phyloP scores from a whole-genome alignment of 805 yeast species.

The Suhomyces sp. region DNA sequence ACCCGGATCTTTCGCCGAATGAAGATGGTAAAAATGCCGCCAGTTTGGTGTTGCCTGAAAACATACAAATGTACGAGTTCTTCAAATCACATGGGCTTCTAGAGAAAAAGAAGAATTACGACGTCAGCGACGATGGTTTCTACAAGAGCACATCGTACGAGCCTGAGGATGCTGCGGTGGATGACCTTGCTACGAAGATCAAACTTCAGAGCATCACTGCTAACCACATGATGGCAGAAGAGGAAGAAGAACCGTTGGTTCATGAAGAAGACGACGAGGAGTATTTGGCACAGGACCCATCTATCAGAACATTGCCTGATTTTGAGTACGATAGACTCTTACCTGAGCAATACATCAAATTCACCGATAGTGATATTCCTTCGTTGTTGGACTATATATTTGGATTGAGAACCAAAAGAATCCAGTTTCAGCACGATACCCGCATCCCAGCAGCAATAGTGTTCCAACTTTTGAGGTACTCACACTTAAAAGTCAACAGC shows the following conservation, averaged over 20 bases:
- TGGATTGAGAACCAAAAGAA: conserved; percentile 39
- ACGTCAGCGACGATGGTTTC: conserved; percentile 10
- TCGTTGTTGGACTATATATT: conserved; percentile 48
- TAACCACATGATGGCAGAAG: conserved; percentile 2
- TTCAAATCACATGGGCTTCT: conserved; percentile 50
- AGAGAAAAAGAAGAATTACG: neutral
- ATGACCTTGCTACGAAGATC: conserved; percentile 33
- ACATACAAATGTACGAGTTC: conserved; percentile 52
- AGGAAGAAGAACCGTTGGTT: conserved; percentile 18
- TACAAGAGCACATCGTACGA: conserved; percentile 6
- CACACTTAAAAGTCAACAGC: conserved; percentile 56
- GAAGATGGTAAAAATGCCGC: conserved; percentile 48
- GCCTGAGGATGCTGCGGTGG: conserved; percentile 16
- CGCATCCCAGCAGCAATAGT: conserved; percentile 66
- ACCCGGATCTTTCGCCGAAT: conserved; percentile 43
- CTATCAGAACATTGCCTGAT: conserved; percentile 27
- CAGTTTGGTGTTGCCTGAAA: conserved; percentile 54
- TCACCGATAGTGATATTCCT: conserved; percentile 57
- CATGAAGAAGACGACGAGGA: conserved; percentile 25
- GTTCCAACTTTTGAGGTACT: conserved; percentile 68
- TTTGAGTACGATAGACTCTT: conserved; percentile 57
- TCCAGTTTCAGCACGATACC: conserved; percentile 42
- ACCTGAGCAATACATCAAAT: conserved; percentile 59
- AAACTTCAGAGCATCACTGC: conserved; percentile 31
- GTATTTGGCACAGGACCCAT: conserved; percentile 25